A percentile compares a stretch with the other conserved stretches of the same genome.
These are phyloP conservation scores for Coemansia sp. DNA, from an alignment of 192 early-diverging fungal genomes.

Conservation along the genomic window DNA sequence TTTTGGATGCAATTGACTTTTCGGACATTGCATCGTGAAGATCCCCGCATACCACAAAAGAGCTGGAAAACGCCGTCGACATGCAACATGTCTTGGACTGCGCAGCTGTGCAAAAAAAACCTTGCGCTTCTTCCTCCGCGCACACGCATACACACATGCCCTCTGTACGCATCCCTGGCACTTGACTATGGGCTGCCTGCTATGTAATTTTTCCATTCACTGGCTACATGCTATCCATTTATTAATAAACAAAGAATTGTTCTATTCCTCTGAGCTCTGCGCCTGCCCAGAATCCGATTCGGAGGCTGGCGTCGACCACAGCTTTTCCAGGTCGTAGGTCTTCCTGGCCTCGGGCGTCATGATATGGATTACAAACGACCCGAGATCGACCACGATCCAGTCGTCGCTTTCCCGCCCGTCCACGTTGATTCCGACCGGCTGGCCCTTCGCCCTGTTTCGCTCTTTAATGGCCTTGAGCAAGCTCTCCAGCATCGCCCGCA, in stretches of 20 bases:
- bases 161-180: too few species aligned
- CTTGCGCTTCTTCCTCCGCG: not conserved
- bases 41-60: not conserved
- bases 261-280: not conserved
- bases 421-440: conserved; percentile 17
- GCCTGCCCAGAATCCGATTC: too few species aligned
- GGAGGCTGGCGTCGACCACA: conserved; percentile 24
- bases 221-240: too few species aligned
- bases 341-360: conserved; percentile 47
- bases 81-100: not conserved
- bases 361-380: conserved; percentile 43
- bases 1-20: conserved; percentile 35
- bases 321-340: conserved; percentile 35
- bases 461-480: conserved; percentile 44
- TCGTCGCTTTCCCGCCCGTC: conserved; percentile 54
- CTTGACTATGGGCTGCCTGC: too few species aligned
- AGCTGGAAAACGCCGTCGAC: not conserved
- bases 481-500: conserved; percentile 47
- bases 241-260: not conserved
- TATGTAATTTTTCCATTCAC: too few species aligned
- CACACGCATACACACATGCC: too few species aligned
- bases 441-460: conserved; percentile 15
- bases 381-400: conserved; percentile 53
- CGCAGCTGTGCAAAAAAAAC: not conserved
- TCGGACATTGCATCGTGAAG: conserved; percentile 29